Base-by-base conservation (phyloP, 2,329 filamentous ascomycete genomes). In the Lithohypha guttulata region DNA sequence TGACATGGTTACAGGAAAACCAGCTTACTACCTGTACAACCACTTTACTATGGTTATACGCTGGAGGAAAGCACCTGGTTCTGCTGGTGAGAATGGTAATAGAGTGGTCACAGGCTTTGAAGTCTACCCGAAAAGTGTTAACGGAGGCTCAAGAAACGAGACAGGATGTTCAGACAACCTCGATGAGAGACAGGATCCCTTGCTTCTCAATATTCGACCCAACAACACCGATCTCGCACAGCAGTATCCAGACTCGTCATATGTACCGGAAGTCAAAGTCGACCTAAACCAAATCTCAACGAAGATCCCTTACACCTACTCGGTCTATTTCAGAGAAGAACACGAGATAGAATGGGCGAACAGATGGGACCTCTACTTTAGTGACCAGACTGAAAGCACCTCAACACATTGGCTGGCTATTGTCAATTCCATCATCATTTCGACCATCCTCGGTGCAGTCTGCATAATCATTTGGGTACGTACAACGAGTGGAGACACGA, bases 331-430 rank as follows among this genome's bases (percentile, higher is more conserved):
- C 64, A 78, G 84, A 36, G 82, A 93, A 57, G 84, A 93, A 45
- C 73, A 79, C 28, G 75, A 71, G 14, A 67, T 93, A 35, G 84
- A 91, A 47, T 94, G 86, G 86, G 68, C 70, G 41, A 84, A 79
- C 51, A 75, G 85, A 39, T 94, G 86, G 85, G 83, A 93, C 53
- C 65, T 89, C 39, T 93, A 93, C 59, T 93, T 93, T 62, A 82
- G 81, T 43, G 86, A 89, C 57, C 83, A 91, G 55, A 80, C 84
- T 42, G 83, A 89, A 49, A 82, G 81, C 31, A 79, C 75, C 18
- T 78, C 77, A 55, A 84, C 89, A 17, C 85, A 93, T 57, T 93
- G 84, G 83, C 69, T 93, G 41, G 84, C 85, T 23, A 89, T 93
- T 47, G 61, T 91, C 59, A 93, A 93, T 62, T 91, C 84, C 0